Evolutionary conservation across 495 filamentous ascomycete species (phyloP).

Genomic region (Aspergillus avenaceus): DNA sequence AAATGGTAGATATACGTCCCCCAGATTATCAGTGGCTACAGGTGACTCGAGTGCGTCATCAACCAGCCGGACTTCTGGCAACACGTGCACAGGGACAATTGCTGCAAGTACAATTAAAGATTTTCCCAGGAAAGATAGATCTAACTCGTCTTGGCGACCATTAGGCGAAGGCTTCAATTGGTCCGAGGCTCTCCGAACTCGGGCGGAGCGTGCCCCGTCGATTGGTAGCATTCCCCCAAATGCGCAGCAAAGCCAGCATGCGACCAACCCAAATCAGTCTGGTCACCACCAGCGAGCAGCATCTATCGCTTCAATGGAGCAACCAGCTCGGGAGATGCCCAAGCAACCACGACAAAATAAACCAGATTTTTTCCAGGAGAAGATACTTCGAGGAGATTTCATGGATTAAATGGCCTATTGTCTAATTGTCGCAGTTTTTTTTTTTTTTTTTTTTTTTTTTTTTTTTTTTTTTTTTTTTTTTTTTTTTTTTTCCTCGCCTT

Average conservation of each 20-base stretch:
- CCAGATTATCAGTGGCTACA: constrained; percentile 21
- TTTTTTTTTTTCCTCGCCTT: neutral
- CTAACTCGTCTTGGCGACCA: constrained; percentile 47
- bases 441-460: neutral
- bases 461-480: neutral
- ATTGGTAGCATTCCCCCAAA: constrained; percentile 39
- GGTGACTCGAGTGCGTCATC: constrained; percentile 22
- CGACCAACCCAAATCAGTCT: constrained; percentile 21
- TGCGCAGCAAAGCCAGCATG: constrained; percentile 24
- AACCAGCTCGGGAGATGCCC: constrained; percentile 65
- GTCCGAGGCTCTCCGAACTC: constrained; percentile 86
- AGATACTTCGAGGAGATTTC: constrained; percentile 95
- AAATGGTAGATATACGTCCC: constrained; percentile 44
- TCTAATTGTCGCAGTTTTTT: too few relatives aligned
- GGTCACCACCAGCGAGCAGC: constrained; percentile 47
- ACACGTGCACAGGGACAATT: constrained; percentile 24
- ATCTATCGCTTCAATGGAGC: constrained; percentile 67
- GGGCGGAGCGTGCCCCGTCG: constrained; percentile 79
- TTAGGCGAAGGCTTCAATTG: constrained; percentile 91
- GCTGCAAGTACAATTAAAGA: constrained; percentile 37
- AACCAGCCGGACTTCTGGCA: constrained; percentile 14
- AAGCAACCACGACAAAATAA: constrained; percentile 62
- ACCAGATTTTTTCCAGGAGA: constrained; percentile 90
- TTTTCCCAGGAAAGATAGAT: constrained; percentile 38
- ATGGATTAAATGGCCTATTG: constrained; percentile 95